Conservation (phyloP, 1,284 basidiomycete genomes). For the Malassezia sympodialis region DNA sequence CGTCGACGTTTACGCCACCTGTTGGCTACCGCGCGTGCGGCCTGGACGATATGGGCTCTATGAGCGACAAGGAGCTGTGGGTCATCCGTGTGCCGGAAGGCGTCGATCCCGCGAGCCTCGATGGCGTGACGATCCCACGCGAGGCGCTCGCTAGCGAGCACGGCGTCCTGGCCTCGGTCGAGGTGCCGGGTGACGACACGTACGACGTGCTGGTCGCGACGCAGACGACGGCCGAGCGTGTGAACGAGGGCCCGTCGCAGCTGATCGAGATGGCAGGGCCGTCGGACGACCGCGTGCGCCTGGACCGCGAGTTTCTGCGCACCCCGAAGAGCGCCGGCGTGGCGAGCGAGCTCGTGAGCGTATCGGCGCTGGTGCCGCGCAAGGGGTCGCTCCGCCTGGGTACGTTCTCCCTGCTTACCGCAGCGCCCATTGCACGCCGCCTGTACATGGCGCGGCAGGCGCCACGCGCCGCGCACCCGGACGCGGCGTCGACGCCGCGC, state of each 20-base stretch:
- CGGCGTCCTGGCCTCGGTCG: constrained; percentile 10
- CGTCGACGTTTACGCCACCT: constrained; percentile 1
- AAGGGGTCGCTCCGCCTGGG: constrained; percentile 11
- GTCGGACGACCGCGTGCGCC: not conserved
- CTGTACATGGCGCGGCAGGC: constrained; percentile 21
- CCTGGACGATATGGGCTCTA: not conserved
- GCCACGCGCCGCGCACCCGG: constrained; percentile 16
- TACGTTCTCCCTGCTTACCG: constrained; percentile 15
- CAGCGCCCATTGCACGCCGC: constrained; percentile 16
- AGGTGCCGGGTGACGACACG: constrained; percentile 4
- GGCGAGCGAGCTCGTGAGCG: constrained; percentile 23
- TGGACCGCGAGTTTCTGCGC: constrained; percentile 13
- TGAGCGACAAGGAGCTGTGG: constrained; percentile 9
- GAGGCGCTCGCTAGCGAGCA: constrained; percentile 3
- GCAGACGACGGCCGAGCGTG: constrained; percentile 14
- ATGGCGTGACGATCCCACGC: constrained; percentile 13
- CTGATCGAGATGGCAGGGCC: constrained; percentile 31
- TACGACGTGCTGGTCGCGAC: constrained; percentile 24
- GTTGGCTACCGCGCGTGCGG: not conserved
- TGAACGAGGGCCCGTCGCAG: constrained; percentile 22
- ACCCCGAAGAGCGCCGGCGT: constrained; percentile 17
- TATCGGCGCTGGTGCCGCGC: constrained; percentile 23
- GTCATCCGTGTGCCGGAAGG: constrained; percentile 16
- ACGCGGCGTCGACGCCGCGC: constrained; percentile 16
- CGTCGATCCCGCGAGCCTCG: constrained; percentile 20